phyloP scores from a whole-genome alignment of 2,329 filamentous ascomycete genomes.

The Penicillium sp. region DNA sequence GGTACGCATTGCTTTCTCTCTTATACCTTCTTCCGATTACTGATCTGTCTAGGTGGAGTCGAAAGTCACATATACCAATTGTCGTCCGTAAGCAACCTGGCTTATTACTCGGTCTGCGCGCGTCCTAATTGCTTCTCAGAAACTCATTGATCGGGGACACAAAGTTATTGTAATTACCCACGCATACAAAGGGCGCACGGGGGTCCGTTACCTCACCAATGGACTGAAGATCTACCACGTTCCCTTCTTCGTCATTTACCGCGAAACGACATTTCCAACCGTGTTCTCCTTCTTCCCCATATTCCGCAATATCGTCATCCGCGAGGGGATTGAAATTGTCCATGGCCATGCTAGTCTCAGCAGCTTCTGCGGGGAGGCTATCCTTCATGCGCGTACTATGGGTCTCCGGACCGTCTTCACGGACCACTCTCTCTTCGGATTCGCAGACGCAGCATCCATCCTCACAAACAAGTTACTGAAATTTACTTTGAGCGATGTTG shows the following conservation, averaged over 20 bases:
- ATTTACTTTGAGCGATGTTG: slow-evolving; percentile 91
- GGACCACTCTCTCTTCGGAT: slow-evolving; percentile 95
- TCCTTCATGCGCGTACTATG: slow-evolving; percentile 94
- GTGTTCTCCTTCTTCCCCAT: slow-evolving; percentile 98
- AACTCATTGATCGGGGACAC: slow-evolving; percentile 94
- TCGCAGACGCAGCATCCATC: slow-evolving; percentile 93
- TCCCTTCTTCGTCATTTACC: slow-evolving; percentile 93
- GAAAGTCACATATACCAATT: slow-evolving; percentile 99
- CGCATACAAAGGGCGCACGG: slow-evolving; percentile 84
- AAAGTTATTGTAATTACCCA: slow-evolving; percentile 98
- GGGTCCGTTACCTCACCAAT: slow-evolving; percentile 92
- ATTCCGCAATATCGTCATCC: slow-evolving; percentile 92
- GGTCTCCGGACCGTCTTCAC: slow-evolving; percentile 93
- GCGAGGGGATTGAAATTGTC: slow-evolving; percentile 93
- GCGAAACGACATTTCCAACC: slow-evolving; percentile 87
- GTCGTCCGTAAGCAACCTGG: slow-evolving; percentile 57
- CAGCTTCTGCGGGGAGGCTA: slow-evolving; percentile 89
- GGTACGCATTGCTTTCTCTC: slow-evolving; percentile 43
- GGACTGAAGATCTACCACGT: slow-evolving; percentile 98
- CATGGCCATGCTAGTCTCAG: slow-evolving; percentile 95
- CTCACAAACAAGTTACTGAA: slow-evolving; percentile 96
- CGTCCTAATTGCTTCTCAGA: slow-evolving; percentile 46
- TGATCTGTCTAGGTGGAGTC: slow-evolving; percentile 61
- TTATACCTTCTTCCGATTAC: background rate
- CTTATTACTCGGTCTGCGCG: slow-evolving; percentile 3